A percentile compares a stretch with the other conserved stretches of the same genome.
These are phyloP conservation scores for Pichia sp. DNA, from an alignment of 1,139 yeast species.

Conservation along the genomic window DNA sequence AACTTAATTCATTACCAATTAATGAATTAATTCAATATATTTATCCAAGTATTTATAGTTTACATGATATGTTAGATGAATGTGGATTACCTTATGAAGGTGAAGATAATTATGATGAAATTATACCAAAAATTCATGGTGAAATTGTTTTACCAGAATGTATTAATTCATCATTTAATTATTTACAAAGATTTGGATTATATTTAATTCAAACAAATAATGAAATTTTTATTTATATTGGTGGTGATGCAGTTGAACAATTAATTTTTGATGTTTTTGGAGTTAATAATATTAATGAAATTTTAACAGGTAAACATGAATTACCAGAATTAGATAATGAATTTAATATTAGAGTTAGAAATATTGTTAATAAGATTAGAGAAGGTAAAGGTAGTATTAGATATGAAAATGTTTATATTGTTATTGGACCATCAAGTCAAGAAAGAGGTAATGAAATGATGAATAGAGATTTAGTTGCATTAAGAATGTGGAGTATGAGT, in stretches of 20 bases:
- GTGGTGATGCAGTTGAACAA: conserved; percentile 91
- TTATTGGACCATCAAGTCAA: conserved; percentile 78
- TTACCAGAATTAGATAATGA: conserved; percentile 76
- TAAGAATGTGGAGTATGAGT: conserved; percentile 90
- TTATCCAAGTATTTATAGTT: conserved; percentile 82
- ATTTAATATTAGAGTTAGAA: conserved; percentile 76
- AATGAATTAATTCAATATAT: conserved; percentile 74
- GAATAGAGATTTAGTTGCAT: conserved; percentile 65
- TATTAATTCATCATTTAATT: conserved; percentile 67
- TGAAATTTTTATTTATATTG: conserved; percentile 85
- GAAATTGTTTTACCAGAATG: conserved; percentile 81
- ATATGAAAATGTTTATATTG: conserved; percentile 79
- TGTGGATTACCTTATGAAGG: conserved; percentile 74
- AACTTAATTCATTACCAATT: conserved; percentile 76
- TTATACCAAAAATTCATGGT: conserved; percentile 40
- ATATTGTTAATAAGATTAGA: conserved; percentile 72
- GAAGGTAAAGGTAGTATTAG: conserved; percentile 68
- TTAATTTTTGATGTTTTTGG: conserved; percentile 86
- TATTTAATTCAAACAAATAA: conserved; percentile 84
- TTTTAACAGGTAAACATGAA: conserved; percentile 80
- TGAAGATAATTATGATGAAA: conserved; percentile 37
- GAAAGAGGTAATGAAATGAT: conserved; percentile 33
- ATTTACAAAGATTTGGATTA: conserved; percentile 79
- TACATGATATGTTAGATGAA: conserved; percentile 89
- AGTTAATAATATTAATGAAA: conserved; percentile 53